Base-by-base conservation (phyloP, 768 basidiomycete species). In the Hygrophorus pudorinus region DNA sequence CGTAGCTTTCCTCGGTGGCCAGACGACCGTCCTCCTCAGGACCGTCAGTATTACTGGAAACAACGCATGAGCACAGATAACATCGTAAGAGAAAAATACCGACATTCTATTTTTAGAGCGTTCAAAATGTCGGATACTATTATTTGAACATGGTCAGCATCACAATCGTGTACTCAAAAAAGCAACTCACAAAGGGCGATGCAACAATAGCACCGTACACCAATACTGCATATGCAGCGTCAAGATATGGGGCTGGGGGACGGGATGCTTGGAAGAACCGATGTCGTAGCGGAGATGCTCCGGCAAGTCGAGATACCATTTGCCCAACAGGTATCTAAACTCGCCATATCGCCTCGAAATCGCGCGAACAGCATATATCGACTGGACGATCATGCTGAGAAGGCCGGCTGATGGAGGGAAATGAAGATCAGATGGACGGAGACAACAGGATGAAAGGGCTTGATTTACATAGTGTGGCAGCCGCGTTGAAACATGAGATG, bases 141-240 rank as follows among this genome's bases (percentile, higher is more conserved):
- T 40, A 53, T 57, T 42, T 54, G 46, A 20, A 35, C 11, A 31
- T 13, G 35, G 31, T 44, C 13, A 14, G 24, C 46, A 3, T 43
- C 7, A 46, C 24, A 41, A 30, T 14, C 38, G 11, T 2, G 17
- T 20, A 38, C 41, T 45, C 17, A 41, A 37, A 32, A 29, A 38
- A 33, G 41, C 46, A 17, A 67, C 82, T 64, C 58, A 86, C 84
- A 87, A 87, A 9, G 85, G 85, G 13, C 85, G 75, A 58, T 88
- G 85, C 40, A 88, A 61, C 21, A 89, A 56, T 27, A 89, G 57
- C 17, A 80, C 76, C 9, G 83, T 75, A 55, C 82, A 85, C 86
- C 86, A 89, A 55, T 87, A 88, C 54, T 85, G 81, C 84, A 88
- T 82, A 55, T 88, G 85, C 40, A 89, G 63, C 32, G 81, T 82